Base-by-base conservation (phyloP, 176 grass and related monocot genomes). In the Aegilops sharonensis region DNA sequence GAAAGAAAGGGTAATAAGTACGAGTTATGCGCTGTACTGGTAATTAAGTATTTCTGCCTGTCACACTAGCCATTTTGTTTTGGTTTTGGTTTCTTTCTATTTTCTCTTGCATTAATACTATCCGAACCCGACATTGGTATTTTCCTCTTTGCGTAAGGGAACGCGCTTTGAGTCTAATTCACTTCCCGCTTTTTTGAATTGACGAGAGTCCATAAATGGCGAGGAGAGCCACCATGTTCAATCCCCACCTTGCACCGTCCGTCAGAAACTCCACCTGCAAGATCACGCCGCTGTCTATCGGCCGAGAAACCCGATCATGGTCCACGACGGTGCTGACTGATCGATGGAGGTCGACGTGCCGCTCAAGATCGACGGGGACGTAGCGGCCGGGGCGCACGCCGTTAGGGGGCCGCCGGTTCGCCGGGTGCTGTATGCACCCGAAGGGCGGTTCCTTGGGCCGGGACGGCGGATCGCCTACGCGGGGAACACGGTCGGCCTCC, bases 21-120 rank as follows among this genome's bases (percentile, higher is more conserved):
- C 36, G 36, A 37, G 36, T 37, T 37, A 37, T 37, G 36, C 6
- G 36, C 36, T 37, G 10, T 45, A 45, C 9, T 89, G 90, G 89
- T 95, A 93, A 91, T 50, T 93, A 73, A 95, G 93, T 98, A 92
- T 98, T 85, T 86, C 86, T 84, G 91, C 93, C 93, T 93, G 93
- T 92, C 95, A 94, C 39, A 42, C 8, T 10, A 10, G 9, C 40
- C 40, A 42, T 42, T 42, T 42, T 42, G 48, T 52, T 52, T 52
- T 52, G 13, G 48, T 52, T 52, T 52, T 5, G 50, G 7, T 35
- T 72, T 72, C 14, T 32, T 4, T 11, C 34, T 13, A 24, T 24
- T 42, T 10, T 37, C 3, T 48, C 12, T 1, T 48, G 45, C 45
- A 48, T 48, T 48, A 48, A 13, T 48, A 4, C 45, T 48, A 48